A percentile compares a stretch with the other conserved stretches of the same genome.
phyloP scores from a whole-genome alignment of 495 filamentous ascomycete genomes.

The Penicillium taxi region DNA sequence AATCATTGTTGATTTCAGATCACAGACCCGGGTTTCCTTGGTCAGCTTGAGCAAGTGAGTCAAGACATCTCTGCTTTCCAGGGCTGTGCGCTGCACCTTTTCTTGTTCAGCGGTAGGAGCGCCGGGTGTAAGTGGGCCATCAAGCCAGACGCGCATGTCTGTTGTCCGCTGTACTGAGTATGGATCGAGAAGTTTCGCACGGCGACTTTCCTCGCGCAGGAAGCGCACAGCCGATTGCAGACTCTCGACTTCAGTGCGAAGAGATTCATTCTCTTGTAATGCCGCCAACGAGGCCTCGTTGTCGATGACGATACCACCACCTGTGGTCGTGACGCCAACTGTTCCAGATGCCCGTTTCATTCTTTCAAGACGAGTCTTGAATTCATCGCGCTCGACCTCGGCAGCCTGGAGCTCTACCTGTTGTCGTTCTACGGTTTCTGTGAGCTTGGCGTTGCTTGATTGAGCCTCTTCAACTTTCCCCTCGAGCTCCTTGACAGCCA shows the following conservation, averaged over 20 bases:
- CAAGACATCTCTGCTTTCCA: conserved; percentile 64
- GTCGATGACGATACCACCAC: conserved; percentile 37
- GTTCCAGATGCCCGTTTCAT: conserved; percentile 41
- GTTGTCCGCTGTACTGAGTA: conserved; percentile 47
- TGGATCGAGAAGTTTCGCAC: conserved; percentile 54
- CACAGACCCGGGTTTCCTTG: conserved; percentile 49
- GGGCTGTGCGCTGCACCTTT: conserved; percentile 49
- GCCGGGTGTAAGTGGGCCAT: conserved; percentile 50
- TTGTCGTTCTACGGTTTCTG: conserved; percentile 30
- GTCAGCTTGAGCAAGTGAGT: conserved; percentile 63
- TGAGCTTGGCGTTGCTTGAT: conserved; percentile 25
- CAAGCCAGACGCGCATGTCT: conserved; percentile 49
- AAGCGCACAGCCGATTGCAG: conserved; percentile 72
- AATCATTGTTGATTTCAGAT: conserved; percentile 40
- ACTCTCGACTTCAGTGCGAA: conserved; percentile 59
- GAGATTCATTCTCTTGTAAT: conserved; percentile 64
- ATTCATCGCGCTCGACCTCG: conserved; percentile 62
- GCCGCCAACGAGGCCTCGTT: conserved; percentile 44
- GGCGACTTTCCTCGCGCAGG: conserved; percentile 68
- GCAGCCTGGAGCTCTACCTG: conserved; percentile 41
- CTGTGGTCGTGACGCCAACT: conserved; percentile 39
- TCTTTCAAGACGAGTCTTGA: conserved; percentile 61
- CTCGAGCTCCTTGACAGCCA: conserved; percentile 44
- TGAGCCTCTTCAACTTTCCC: conserved; percentile 57
- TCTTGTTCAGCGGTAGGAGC: conserved; percentile 44